A percentile compares a stretch with the other conserved stretches of the same genome.
These are phyloP conservation scores for Suhomyces bolitotheri DNA, from an alignment of 1,139 yeast species.

Conservation along the genomic window DNA sequence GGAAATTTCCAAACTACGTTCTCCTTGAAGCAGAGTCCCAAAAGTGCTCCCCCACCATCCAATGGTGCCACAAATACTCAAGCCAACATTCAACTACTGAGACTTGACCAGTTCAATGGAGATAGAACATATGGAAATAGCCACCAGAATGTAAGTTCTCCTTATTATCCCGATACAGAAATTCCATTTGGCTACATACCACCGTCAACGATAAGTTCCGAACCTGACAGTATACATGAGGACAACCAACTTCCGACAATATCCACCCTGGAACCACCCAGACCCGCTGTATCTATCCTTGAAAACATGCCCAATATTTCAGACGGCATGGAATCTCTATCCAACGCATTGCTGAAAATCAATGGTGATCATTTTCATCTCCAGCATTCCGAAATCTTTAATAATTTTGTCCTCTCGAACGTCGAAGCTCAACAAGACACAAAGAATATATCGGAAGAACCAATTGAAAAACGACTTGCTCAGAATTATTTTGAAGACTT, in stretches of 20 bases:
- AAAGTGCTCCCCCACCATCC: not conserved
- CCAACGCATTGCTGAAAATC: constrained; percentile 31
- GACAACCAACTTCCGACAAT: not conserved
- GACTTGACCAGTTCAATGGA: not conserved
- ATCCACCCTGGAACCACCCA: not conserved
- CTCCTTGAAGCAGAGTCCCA: not conserved
- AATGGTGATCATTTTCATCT: constrained; percentile 28
- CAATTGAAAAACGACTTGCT: constrained; percentile 4
- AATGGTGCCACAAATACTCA: not conserved
- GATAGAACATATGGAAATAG: not conserved
- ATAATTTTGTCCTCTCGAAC: constrained; percentile 23
- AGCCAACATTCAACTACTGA: not conserved
- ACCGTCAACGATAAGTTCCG: not conserved
- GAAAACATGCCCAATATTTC: constrained; percentile 19
- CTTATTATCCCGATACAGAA: not conserved
- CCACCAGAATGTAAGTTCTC: not conserved
- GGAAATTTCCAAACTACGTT: not conserved
- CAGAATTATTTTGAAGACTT: constrained; percentile 20
- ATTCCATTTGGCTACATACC: not conserved
- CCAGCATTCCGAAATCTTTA: constrained; percentile 33
- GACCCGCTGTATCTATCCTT: constrained; percentile 2
- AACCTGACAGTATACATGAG: not conserved
- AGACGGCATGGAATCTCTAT: constrained; percentile 31
- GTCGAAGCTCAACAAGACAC: constrained; percentile 5
- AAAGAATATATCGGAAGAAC: not conserved